phyloP scores from a whole-genome alignment of 2,329 filamentous ascomycete species.

The Eutypella sp. region DNA sequence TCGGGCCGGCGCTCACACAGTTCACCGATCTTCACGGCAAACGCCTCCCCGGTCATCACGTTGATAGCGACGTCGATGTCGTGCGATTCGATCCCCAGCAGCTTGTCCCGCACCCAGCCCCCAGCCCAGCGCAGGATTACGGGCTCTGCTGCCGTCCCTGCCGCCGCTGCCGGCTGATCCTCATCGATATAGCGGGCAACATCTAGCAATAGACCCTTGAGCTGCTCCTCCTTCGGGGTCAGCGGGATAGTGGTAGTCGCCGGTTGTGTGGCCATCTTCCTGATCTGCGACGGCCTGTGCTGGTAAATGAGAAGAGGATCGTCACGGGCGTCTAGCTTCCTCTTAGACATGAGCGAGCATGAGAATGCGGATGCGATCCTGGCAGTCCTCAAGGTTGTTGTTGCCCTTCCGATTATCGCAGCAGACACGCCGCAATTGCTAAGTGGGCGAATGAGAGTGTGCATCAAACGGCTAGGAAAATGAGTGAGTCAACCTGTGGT shows the following conservation, averaged over 20 bases:
- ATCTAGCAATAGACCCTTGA: constrained; percentile 74
- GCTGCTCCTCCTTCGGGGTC: constrained; percentile 63
- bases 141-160: constrained; percentile 49
- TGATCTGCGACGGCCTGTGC: constrained; percentile 16
- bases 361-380: not conserved
- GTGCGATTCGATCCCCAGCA: constrained; percentile 65
- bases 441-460: no score
- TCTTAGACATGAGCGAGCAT: constrained; percentile 24
- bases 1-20: constrained; percentile 60
- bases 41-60: constrained; percentile 74
- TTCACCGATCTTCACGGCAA: constrained; percentile 63
- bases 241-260: constrained; percentile 43
- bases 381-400: no score
- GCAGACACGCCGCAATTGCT: no score
- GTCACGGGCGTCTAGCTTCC: constrained; percentile 19
- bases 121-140: constrained; percentile 72
- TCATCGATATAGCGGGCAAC: constrained; percentile 67
- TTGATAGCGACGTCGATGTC: constrained; percentile 87
- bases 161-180: constrained; percentile 34
- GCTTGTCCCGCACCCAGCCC: constrained; percentile 83
- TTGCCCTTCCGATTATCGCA: no score
- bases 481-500: no score
- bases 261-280: constrained; percentile 24
- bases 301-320: constrained; percentile 10
- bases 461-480: no score